phyloP scores from a whole-genome alignment of 2,329 filamentous ascomycete genomes.

The Stachybotrys chlorohalonatus region DNA sequence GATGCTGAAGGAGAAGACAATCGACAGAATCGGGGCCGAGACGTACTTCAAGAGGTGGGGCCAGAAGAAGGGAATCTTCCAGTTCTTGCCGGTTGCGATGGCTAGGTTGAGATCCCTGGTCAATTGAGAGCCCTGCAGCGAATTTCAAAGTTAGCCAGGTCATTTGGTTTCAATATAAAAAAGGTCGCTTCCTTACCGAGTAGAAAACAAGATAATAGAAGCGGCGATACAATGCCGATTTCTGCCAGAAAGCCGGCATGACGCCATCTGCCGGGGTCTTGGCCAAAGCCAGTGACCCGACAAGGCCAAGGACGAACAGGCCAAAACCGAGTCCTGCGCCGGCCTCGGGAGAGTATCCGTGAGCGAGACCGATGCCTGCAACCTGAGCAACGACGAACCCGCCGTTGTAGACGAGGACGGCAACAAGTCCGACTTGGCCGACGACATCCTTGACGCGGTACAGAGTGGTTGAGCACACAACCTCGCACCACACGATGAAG shows the following conservation, averaged over 20 bases:
- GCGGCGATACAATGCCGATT: conserved; percentile 23
- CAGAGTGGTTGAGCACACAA: conserved; percentile 38
- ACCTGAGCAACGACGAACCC: conserved; percentile 40
- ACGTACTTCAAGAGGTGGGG: conserved; percentile 34
- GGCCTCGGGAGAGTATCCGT: conserved; percentile 27
- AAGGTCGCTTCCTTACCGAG: conserved; percentile 29
- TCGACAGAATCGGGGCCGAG: conserved; percentile 31
- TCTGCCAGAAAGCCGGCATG: conserved; percentile 32
- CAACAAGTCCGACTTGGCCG: conserved; percentile 26
- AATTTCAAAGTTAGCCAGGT: not conserved
- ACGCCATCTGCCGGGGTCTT: conserved; percentile 21
- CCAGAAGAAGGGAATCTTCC: conserved; percentile 39
- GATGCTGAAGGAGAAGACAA: conserved; percentile 38
- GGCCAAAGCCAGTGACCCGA: conserved; percentile 25
- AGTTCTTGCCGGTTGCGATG: conserved; percentile 36
- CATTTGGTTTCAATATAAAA: not conserved
- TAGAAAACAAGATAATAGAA: conserved; percentile 45
- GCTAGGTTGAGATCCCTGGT: conserved; percentile 39
- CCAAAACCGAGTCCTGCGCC: conserved; percentile 41
- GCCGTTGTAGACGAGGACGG: conserved; percentile 32
- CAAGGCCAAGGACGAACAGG: conserved; percentile 28
- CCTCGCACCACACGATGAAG: conserved; percentile 40
- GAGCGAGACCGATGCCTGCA: conserved; percentile 35
- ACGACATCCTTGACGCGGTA: conserved; percentile 38
- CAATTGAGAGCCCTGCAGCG: conserved; percentile 39